Percentiles rank a stretch among this genome's conserved stretches.
Conservation (phyloP, 192 early-diverging fungal genomes). For the Pilobolus umbonatus region DNA sequence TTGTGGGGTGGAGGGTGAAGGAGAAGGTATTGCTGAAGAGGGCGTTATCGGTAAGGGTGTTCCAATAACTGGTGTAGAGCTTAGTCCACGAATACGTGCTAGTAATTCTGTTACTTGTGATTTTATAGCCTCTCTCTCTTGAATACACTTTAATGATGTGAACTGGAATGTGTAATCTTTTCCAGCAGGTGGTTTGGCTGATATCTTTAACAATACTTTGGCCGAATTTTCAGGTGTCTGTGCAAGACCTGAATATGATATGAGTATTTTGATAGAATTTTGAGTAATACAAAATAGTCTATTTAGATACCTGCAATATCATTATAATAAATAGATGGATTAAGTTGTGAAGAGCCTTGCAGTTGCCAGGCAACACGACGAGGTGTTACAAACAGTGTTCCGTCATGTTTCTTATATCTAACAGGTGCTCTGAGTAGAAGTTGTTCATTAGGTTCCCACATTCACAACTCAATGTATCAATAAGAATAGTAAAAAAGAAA, state of each 20-base stretch:
- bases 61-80: not conserved
- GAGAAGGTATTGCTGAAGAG: not conserved
- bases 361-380: constrained; percentile 31
- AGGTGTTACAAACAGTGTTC: constrained; percentile 33
- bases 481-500: not conserved
- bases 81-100: constrained; percentile 13
- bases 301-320: constrained; percentile 25
- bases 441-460: constrained; percentile 37
- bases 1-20: constrained; percentile 10
- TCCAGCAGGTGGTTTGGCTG: constrained; percentile 14
- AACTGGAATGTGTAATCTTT: constrained; percentile 33
- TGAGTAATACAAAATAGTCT: not conserved
- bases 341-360: constrained; percentile 22
- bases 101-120: constrained; percentile 26
- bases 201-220: constrained; percentile 27
- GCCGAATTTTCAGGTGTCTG: constrained; percentile 23
- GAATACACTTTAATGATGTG: constrained; percentile 15
- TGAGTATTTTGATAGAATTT: not conserved
- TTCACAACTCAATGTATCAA: not conserved
- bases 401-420: constrained; percentile 32
- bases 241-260: constrained; percentile 10
- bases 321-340: constrained; percentile 28
- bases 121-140: constrained; percentile 32
- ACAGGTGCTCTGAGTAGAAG: constrained; percentile 26
- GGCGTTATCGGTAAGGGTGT: constrained; percentile 16